Conservation (phyloP, 2,329 filamentous ascomycete species). For the Ophiocordyceps camponoti-rufipedis region DNA sequence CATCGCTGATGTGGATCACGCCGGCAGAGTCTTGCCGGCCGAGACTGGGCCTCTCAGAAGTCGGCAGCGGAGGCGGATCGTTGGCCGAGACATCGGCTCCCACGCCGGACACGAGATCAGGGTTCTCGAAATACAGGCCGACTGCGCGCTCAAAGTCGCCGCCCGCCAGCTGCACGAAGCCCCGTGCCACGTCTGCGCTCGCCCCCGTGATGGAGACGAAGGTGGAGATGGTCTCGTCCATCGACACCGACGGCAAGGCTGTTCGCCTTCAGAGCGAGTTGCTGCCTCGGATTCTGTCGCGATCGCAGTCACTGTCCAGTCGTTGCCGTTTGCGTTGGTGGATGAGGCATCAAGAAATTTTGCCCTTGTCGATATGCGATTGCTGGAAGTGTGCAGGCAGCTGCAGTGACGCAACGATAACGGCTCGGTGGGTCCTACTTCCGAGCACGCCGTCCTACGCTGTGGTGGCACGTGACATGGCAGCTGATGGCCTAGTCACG, state of each 20-base stretch:
- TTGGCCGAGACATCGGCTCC: conserved; percentile 10
- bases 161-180: conserved; percentile 73
- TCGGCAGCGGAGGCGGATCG: conserved; percentile 8
- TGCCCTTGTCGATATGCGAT: neutral
- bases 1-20: conserved; percentile 58
- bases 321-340: no score
- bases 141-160: conserved; percentile 73
- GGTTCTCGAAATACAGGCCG: conserved; percentile 78
- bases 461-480: neutral
- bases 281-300: neutral
- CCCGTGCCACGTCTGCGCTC: conserved; percentile 53
- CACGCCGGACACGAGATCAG: conserved; percentile 37
- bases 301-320: neutral
- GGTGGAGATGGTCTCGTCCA: conserved; percentile 57
- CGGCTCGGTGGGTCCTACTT: neutral
- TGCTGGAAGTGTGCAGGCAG: neutral
- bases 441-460: neutral
- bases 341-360: neutral
- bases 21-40: conserved; percentile 17
- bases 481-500: neutral
- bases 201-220: conserved; percentile 73
- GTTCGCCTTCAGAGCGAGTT: neutral
- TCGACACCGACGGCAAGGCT: conserved; percentile 12
- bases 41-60: conserved; percentile 11
- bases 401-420: neutral